Percentiles rank a stretch among this genome's conserved stretches.
Evolutionary conservation across 2,329 filamentous ascomycete genomes (phyloP).

Genomic region (Fusarium pseudocircinatum): DNA sequence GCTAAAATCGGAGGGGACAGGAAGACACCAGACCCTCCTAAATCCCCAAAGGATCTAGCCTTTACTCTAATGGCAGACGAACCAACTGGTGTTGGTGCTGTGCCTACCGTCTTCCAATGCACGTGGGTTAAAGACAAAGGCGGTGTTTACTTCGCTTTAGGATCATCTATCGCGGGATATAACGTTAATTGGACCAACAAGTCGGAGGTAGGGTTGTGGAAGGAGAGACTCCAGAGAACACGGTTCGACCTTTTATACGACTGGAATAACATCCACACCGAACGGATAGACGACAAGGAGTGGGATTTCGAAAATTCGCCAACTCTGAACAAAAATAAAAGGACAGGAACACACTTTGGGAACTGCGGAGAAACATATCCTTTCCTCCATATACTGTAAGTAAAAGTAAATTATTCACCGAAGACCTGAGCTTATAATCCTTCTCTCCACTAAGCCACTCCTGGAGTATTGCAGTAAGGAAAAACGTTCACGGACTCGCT

Average conservation of each 20-base stretch:
- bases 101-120: not conserved
- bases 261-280: not conserved
- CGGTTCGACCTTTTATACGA: not conserved
- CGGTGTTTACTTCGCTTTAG: not conserved
- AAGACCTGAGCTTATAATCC: no score
- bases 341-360: not conserved
- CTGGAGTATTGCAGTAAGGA: no score
- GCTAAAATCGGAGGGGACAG: not conserved
- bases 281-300: no score
- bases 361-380: not conserved
- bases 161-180: not conserved
- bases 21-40: not conserved
- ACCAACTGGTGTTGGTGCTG: not conserved
- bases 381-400: not conserved
- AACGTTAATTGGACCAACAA: no score
- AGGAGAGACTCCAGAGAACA: not conserved
- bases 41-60: not conserved
- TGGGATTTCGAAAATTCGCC: no score
- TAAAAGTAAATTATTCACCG: no score
- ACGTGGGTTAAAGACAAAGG: not conserved
- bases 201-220: no score
- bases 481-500: no score
- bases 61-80: not conserved
- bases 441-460: no score
- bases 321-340: no score